Percentiles rank a stretch among this genome's conserved stretches.
phyloP scores from a whole-genome alignment of 805 yeast genomes.

The Lachancea nothofagi region DNA sequence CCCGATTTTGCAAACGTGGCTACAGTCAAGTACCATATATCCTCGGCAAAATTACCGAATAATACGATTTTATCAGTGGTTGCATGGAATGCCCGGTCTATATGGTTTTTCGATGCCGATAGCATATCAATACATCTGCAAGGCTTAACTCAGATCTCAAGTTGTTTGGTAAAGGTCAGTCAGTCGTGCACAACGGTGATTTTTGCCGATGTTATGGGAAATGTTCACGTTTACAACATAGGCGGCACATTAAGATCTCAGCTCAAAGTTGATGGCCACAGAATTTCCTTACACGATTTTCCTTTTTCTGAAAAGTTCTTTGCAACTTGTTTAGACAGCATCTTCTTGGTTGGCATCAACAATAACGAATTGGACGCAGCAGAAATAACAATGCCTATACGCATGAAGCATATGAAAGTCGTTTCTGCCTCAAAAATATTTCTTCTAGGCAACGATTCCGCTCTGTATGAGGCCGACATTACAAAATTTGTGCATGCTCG shows the following conservation, averaged over 20 bases:
- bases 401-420: neutral
- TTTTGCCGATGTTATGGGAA: conserved; percentile 3
- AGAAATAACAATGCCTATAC: conserved; percentile 1
- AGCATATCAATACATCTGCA: neutral
- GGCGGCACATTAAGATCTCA: neutral
- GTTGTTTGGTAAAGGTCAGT: conserved; percentile 2
- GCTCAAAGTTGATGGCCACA: conserved; percentile 4
- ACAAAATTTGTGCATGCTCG: neutral
- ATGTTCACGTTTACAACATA: neutral
- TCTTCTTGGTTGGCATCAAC: neutral
- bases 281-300: conserved; percentile 3
- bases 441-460: neutral
- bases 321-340: conserved; percentile 1
- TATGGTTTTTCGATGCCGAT: conserved; percentile 2
- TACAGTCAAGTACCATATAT: neutral
- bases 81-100: conserved; percentile 2
- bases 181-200: neutral
- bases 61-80: conserved; percentile 1
- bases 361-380: neutral
- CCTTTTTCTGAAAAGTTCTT: neutral
- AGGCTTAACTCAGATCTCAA: conserved; percentile 2
- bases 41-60: neutral
- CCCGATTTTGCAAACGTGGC: conserved; percentile 2
- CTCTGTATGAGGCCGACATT: neutral
- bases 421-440: neutral